Evolutionary conservation across 768 basidiomycete species (phyloP).

Genomic region (Favolaschia claudopus): DNA sequence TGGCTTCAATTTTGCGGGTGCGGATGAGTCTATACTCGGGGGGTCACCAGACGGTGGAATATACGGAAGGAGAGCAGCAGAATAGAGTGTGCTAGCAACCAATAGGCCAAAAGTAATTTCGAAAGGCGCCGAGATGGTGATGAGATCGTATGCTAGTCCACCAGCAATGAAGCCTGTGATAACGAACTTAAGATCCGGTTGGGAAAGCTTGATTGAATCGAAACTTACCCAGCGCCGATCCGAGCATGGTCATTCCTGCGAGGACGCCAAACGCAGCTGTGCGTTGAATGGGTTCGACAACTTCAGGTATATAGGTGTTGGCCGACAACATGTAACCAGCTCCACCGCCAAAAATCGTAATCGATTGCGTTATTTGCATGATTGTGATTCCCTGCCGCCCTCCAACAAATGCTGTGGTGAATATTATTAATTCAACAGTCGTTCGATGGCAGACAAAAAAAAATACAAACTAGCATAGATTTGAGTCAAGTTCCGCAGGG

Average conservation of each 20-base stretch:
- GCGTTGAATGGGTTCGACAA: constrained; percentile 13
- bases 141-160: constrained; percentile 9
- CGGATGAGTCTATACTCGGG: not conserved
- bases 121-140: constrained; percentile 19
- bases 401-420: constrained; percentile 10
- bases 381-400: constrained; percentile 21
- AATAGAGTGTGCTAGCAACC: constrained; percentile 15
- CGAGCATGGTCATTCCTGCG: constrained; percentile 21
- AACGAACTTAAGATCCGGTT: not conserved
- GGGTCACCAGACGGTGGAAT: constrained; percentile 10
- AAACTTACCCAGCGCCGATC: constrained; percentile 16
- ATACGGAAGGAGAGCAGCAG: constrained; percentile 14
- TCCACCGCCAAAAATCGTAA: constrained; percentile 24
- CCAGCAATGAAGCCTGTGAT: constrained; percentile 17
- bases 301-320: constrained; percentile 25
- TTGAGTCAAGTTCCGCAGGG: constrained; percentile 20
- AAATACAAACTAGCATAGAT: constrained; percentile 22
- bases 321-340: constrained; percentile 17
- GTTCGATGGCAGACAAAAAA: no score
- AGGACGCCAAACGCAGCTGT: constrained; percentile 25
- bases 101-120: constrained; percentile 25
- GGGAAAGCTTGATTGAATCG: not conserved
- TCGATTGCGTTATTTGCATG: constrained; percentile 22
- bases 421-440: no score
- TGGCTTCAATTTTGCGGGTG: not conserved